Conservation (phyloP, 257 asterid species). For the Gynochthodes officinalis region DNA sequence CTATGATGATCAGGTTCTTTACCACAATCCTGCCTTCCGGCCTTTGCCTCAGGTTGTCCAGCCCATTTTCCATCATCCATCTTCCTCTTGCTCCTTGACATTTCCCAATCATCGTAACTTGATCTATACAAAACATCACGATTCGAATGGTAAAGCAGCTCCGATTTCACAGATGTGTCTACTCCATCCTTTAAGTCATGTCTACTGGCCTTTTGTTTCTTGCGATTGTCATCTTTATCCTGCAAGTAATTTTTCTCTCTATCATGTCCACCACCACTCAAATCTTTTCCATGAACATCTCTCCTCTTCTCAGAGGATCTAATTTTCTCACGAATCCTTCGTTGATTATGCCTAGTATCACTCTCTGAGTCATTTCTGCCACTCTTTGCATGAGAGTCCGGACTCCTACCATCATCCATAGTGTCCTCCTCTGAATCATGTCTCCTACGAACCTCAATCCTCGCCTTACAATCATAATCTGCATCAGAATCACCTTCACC, state of each 20-base stretch:
- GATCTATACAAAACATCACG: constrained; percentile 32
- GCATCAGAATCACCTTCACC: constrained; percentile 24
- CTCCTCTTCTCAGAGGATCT: constrained; percentile 28
- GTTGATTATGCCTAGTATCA: constrained; percentile 17
- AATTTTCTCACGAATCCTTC: constrained; percentile 14
- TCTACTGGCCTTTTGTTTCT: constrained; percentile 19
- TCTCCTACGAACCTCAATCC: constrained; percentile 14
- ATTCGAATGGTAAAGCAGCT: constrained; percentile 39
- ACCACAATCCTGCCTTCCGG: constrained; percentile 34
- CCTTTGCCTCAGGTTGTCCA: constrained; percentile 40
- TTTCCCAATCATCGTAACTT: constrained; percentile 32
- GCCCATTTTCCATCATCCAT: constrained; percentile 28
- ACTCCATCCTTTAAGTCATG: constrained; percentile 13
- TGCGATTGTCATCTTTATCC: constrained; percentile 25
- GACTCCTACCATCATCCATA: constrained; percentile 13
- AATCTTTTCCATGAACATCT: constrained; percentile 24
- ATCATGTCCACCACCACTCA: constrained; percentile 24
- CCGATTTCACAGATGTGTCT: constrained; percentile 43
- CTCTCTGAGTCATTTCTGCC: constrained; percentile 12
- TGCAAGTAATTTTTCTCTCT: constrained; percentile 29
- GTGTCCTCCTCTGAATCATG: constrained; percentile 29
- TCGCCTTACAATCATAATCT: constrained; percentile 18
- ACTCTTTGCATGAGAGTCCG: constrained; percentile 22
- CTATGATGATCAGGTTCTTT: constrained; percentile 33
- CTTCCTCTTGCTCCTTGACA: constrained; percentile 38